phyloP scores from a whole-genome alignment of 768 basidiomycete genomes.

The Lentinula lateritia region DNA sequence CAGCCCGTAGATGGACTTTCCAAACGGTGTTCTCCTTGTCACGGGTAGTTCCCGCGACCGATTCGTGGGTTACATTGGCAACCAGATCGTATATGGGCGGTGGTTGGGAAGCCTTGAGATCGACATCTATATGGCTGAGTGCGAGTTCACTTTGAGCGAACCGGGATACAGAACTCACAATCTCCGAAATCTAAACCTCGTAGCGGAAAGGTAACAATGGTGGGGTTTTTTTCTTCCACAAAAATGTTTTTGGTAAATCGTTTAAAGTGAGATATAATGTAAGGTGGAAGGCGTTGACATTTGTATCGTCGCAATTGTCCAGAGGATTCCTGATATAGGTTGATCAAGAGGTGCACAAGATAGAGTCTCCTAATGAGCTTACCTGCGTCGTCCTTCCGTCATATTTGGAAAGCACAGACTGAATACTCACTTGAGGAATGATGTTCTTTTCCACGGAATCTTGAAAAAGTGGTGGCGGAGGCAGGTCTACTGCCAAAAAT shows the following conservation, averaged over 20 bases:
- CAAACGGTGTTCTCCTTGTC: conserved; percentile 89
- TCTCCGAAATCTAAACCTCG: conserved; percentile 89
- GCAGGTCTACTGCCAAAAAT: conserved; percentile 92
- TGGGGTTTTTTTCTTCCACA: conserved; percentile 98
- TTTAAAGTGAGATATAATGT: conserved; percentile 93
- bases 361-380: conserved; percentile 13
- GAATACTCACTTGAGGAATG: conserved; percentile 93
- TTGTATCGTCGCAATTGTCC: conserved; percentile 87
- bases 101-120: conserved; percentile 53
- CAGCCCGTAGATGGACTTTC: conserved; percentile 84
- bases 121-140: conserved; percentile 59
- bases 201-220: conserved; percentile 95
- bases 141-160: not conserved
- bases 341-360: not conserved
- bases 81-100: conserved; percentile 87
- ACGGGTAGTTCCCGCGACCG: conserved; percentile 90
- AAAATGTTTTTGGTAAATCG: conserved; percentile 95
- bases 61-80: conserved; percentile 93
- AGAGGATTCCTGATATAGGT: conserved; percentile 59
- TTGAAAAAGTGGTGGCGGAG: conserved; percentile 96
- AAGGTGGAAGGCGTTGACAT: conserved; percentile 82
- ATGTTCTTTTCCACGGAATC: conserved; percentile 97
- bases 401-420: conserved; percentile 88
- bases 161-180: conserved; percentile 51
- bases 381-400: conserved; percentile 90